Evolutionary conservation across 495 filamentous ascomycete genomes (phyloP), one percentile per base, ranked within the genome.

Genomic region (Xylaria acuta): DNA sequence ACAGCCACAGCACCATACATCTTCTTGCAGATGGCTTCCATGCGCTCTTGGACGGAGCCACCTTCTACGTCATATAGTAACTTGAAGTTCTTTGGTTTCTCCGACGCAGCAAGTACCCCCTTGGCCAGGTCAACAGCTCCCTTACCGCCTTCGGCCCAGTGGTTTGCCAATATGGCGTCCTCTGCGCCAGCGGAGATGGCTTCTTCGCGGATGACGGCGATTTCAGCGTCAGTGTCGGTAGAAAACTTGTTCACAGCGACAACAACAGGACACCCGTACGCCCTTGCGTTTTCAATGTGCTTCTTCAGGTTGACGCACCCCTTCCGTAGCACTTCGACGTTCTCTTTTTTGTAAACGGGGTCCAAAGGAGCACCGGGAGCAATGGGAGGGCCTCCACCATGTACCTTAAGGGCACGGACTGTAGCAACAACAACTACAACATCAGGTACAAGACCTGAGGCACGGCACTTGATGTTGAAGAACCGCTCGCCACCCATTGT

Each of bases 401-500:
- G 96, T 20, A 97, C 94, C 86, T 99, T 99, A 64, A 99, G 85
- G 3, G 96, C 96, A 74, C 96, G 91, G 56, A 98, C 93, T 3
- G 96, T 99, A 60, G 96, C 95, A 32, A 99, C 96, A 67, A 99
- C 91, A 45, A 99, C 93, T 20, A 97, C 95, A 4, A 93, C 91
- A 77, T 99, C 96, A 9, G 96, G 96, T 1, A 92, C 90, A 49
- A 99, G 88, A 25, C 96, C 96, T 20, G 94, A 97, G 40, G 94
- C 94, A 58, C 96, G 91, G 85, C 96, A 98, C 88, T 99, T 99
- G 84, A 99, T 98, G 84, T 99, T 98, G 90, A 99, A 98, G 88
- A 99, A 99, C 38, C 96, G 92, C 87, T 99, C 96, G 65, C 96
- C 96, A 71, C 96, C 96, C 96, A 99, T 99, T 64, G 96, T 98